Base-by-base conservation (phyloP, 2,329 filamentous ascomycete genomes). In the Lecanicillium sp. region DNA sequence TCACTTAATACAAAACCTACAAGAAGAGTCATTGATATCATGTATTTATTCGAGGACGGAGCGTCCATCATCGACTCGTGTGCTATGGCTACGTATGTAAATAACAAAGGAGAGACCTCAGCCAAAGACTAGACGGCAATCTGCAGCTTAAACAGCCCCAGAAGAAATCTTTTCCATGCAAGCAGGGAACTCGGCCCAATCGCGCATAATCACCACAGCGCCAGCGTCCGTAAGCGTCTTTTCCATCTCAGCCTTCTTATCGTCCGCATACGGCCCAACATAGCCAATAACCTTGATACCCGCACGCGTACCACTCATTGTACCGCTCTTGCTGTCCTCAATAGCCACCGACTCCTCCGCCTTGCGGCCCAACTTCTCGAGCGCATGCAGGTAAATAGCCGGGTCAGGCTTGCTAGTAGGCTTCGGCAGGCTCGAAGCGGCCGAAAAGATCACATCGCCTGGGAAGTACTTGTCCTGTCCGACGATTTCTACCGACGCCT, bases 401-500 rank as follows among this genome's bases (percentile, higher is more conserved):
- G 89, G 88, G 63, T 94, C 85, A 13, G 88, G 88, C 75, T 95
- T 95, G 62, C 79, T 85, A 40, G 85, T 89, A n/a, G 88, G 88
- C 54, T 70, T 77, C 41, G 75, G 68, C 50, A 95, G 73, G 42
- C 80, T 86, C 22, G 80, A 85, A 41, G 86, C 86, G 40, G 88
- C 88, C 32, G 80, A 86, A 73, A 84, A 95, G 58, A 94, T 73
- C 49, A 79, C 72, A 50, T 85, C 74, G 19, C 71, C 64, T n/a
- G 68, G 67, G 67, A 95, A 94, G 73, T 79, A 94, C 63, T 82
- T 79, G 60, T 80, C 80, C 59, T 90, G 83, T 45, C 74, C 78
- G 43, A 85, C 83, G 67, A 87, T 89, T 56, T 83, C 73, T 51
- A 95, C 75, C 16, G 80, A 85, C 34, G 85, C 87, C 45, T 75